Evolutionary conservation across 2,329 filamentous ascomycete genomes (phyloP).

Genomic region (Sporothrix globosa): DNA sequence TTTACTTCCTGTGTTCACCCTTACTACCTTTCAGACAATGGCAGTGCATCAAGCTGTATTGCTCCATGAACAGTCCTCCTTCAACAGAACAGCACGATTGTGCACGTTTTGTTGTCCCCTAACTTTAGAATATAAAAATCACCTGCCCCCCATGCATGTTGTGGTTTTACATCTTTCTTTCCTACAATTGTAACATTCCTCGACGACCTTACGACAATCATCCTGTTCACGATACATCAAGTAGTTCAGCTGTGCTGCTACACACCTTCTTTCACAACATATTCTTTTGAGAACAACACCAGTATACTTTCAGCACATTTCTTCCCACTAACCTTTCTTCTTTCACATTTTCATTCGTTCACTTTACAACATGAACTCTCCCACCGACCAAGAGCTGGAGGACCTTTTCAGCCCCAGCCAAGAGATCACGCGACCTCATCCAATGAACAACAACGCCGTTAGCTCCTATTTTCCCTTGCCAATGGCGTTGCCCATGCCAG

Average conservation of each 20-base stretch:
- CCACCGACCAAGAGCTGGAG: background rate
- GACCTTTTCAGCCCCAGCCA: slow-evolving; percentile 22
- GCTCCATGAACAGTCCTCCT: background rate
- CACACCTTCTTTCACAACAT: background rate
- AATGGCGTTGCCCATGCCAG: slow-evolving; percentile 6
- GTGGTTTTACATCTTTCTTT: slow-evolving; percentile 15
- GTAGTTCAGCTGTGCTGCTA: slow-evolving; percentile 35
- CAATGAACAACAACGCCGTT: background rate
- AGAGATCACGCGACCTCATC: background rate
- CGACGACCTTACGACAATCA: background rate
- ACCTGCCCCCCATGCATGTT: background rate
- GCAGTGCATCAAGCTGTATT: background rate
- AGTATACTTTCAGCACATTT: background rate
- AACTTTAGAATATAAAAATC: slow-evolving; percentile 29
- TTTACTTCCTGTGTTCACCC: slow-evolving; percentile 6
- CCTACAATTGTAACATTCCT: background rate
- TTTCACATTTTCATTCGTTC: background rate
- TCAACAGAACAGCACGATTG: background rate
- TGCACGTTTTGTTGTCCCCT: background rate
- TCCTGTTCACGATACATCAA: background rate
- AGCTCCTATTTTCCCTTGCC: background rate
- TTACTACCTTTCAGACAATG: background rate
- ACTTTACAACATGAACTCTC: background rate
- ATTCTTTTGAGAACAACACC: background rate
- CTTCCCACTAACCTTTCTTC: background rate